These are phyloP conservation scores for Zelopaecilomyces penicillatus DNA, from an alignment of 2,329 filamentous ascomycete species.

Conservation along the genomic window DNA sequence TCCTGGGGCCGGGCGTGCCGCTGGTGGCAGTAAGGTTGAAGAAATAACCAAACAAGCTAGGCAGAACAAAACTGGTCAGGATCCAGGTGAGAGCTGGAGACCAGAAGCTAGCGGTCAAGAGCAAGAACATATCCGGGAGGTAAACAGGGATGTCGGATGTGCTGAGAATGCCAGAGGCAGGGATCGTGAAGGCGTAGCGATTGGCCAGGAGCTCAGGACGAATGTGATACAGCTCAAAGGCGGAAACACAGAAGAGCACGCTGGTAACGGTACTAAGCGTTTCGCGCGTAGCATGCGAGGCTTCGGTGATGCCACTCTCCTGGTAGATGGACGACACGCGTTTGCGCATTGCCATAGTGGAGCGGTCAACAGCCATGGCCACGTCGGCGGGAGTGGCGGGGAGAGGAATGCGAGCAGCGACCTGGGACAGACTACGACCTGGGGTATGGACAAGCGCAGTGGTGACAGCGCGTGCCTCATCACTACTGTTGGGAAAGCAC, in stretches of 20 bases:
- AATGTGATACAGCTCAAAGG: slow-evolving; percentile 63
- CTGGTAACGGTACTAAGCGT: slow-evolving; percentile 63
- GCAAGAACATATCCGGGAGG: slow-evolving; percentile 71
- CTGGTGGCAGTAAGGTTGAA: slow-evolving; percentile 68
- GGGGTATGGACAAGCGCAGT: slow-evolving; percentile 42
- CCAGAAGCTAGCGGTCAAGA: slow-evolving; percentile 77
- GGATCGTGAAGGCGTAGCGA: slow-evolving; percentile 64
- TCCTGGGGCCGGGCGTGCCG: slow-evolving; percentile 30
- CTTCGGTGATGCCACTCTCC: slow-evolving; percentile 58
- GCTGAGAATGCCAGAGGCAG: slow-evolving; percentile 47
- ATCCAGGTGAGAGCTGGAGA: slow-evolving; percentile 69
- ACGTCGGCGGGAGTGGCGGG: slow-evolving; percentile 75
- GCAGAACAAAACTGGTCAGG: slow-evolving; percentile 61
- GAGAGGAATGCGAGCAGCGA: slow-evolving; percentile 56
- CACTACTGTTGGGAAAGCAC: slow-evolving; percentile 15
- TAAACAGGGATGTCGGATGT: slow-evolving; percentile 53
- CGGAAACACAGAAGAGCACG: slow-evolving; percentile 59
- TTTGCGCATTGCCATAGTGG: slow-evolving; percentile 56
- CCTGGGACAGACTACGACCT: slow-evolving; percentile 43
- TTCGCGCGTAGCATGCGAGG: slow-evolving; percentile 58
- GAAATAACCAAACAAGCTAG: slow-evolving; percentile 71
- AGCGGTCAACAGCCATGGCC: slow-evolving; percentile 66
- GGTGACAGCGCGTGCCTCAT: slow-evolving; percentile 27
- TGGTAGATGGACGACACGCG: slow-evolving; percentile 57
- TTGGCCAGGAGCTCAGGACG: slow-evolving; percentile 63